Evolutionary conservation across 129 eudicot species (phyloP), one percentile per base, ranked within the genome.

Genomic region (Tanacetum coccineum): DNA sequence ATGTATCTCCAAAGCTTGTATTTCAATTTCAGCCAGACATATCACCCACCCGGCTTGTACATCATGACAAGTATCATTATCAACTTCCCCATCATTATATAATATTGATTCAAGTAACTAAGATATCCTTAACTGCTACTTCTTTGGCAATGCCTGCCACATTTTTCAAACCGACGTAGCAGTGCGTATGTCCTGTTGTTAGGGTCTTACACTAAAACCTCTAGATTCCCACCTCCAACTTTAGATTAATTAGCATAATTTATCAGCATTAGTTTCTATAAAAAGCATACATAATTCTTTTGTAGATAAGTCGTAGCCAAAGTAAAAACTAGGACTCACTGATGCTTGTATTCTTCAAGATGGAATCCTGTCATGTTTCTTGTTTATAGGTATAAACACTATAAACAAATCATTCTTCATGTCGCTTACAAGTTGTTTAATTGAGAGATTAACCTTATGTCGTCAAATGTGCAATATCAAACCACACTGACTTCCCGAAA

Each of bases 311-410:
- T 39, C 49, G 20, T 53, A 39, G 21, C 52, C 30, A 54, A 53
- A 66, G 59, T 47, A 49, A 66, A 66, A 50, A 28, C 9, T 32
- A 51, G 36, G 26, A 66, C 48, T 17, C 11, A 51, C 36, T 30
- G 1, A 30, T 30, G 36, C 36, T 30, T 4, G 4, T 30, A 30
- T 1, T 30, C 39, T 28, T 28, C 0, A 4, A 28, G 6, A 3
- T 28, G 36, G 36, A 3, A 28, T 1, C 4, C 36, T 3, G 30
- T 4, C 30, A 32, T 32, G 6, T 32, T 32, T 32, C 7, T 5
- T 32, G 5, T 32, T 32, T 32, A 6, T 7, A 32, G 5, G 39
- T 4, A 32, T 32, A 32, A 3, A 32, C 0, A 32, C 8, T 32
- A 32, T 32, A 8, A 4, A 32, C 2, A 32, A 32, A 32, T 32